A percentile compares a stretch with the other conserved stretches of the same genome.
Evolutionary conservation across 208 protist species (phyloP).

Genomic region (Leishmania guyanensis): DNA sequence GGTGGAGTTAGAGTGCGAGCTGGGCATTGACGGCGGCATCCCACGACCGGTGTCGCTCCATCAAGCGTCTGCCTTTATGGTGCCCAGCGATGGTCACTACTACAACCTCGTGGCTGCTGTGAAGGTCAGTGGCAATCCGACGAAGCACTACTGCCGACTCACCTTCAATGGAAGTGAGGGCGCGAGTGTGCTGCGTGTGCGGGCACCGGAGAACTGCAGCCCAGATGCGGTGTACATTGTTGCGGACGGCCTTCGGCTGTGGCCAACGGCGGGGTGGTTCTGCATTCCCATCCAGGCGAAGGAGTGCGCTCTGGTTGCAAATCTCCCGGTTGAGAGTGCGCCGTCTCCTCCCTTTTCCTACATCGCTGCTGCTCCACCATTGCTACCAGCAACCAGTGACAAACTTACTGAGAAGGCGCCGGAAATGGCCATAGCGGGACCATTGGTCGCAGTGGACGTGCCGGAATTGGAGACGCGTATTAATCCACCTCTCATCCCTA

Average conservation of each 20-base stretch:
- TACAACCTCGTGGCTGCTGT: slow-evolving; percentile 75
- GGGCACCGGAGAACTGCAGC: slow-evolving; percentile 43
- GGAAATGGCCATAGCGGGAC: background rate
- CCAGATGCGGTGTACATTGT: slow-evolving; percentile 49
- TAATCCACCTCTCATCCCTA: background rate
- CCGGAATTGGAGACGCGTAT: slow-evolving; percentile 67
- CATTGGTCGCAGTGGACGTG: slow-evolving; percentile 7
- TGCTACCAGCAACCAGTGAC: slow-evolving; percentile 30
- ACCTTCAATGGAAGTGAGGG: slow-evolving; percentile 75
- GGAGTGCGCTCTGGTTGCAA: slow-evolving; percentile 56
- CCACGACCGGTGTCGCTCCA: slow-evolving; percentile 52
- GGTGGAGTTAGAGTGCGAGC: slow-evolving; percentile 62
- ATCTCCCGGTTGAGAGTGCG: slow-evolving; percentile 4
- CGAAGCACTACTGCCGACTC: slow-evolving; percentile 71
- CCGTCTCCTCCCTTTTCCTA: background rate
- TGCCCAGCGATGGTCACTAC: slow-evolving; percentile 74
- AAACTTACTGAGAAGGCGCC: background rate
- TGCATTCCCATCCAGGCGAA: slow-evolving; percentile 60
- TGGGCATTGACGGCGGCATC: slow-evolving; percentile 61
- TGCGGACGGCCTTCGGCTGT: slow-evolving; percentile 54
- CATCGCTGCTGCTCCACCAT: background rate
- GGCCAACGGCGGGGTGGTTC: slow-evolving; percentile 62
- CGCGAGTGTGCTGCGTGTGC: slow-evolving; percentile 52
- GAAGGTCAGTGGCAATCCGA: slow-evolving; percentile 30
- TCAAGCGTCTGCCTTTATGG: slow-evolving; percentile 44